These are phyloP conservation scores for Colletotrichum orbiculare DNA, from an alignment of 2,329 filamentous ascomycete genomes.

Conservation along the genomic window DNA sequence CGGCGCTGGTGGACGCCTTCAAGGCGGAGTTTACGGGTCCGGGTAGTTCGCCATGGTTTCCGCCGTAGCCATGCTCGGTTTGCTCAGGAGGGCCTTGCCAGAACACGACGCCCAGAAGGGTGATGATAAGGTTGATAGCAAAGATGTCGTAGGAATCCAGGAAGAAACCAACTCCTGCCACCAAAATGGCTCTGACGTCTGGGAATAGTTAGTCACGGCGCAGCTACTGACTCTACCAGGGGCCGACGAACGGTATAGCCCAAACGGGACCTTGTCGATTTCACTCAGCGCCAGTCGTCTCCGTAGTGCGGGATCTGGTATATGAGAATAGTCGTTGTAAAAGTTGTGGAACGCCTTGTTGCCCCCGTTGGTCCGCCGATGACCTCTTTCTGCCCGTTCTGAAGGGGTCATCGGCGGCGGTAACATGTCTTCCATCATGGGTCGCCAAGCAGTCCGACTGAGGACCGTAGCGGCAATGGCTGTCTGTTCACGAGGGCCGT, in stretches of 20 bases:
- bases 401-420: constrained; percentile 52
- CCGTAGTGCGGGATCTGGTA: constrained; percentile 79
- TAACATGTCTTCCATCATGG: constrained; percentile 49
- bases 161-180: constrained; percentile 86
- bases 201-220: neutral
- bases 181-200: constrained; percentile 77
- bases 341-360: constrained; percentile 81
- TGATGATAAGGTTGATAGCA: constrained; percentile 79
- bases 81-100: constrained; percentile 63
- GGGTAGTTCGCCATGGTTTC: constrained; percentile 68
- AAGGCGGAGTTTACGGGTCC: constrained; percentile 76
- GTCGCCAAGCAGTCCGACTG: neutral
- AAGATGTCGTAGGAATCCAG: constrained; percentile 87
- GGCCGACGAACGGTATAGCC: constrained; percentile 69
- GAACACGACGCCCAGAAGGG: constrained; percentile 80
- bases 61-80: constrained; percentile 58
- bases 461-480: constrained; percentile 5
- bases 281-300: constrained; percentile 80
- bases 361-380: constrained; percentile 64
- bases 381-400: constrained; percentile 41
- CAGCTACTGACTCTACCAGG: constrained; percentile 1
- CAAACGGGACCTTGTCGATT: constrained; percentile 82
- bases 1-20: constrained; percentile 83
- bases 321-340: constrained; percentile 74
- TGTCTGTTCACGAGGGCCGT: constrained; percentile 17